These are phyloP conservation scores for Pythium myriotylum DNA, from an alignment of 352 stramenopile species.

Conservation along the genomic window DNA sequence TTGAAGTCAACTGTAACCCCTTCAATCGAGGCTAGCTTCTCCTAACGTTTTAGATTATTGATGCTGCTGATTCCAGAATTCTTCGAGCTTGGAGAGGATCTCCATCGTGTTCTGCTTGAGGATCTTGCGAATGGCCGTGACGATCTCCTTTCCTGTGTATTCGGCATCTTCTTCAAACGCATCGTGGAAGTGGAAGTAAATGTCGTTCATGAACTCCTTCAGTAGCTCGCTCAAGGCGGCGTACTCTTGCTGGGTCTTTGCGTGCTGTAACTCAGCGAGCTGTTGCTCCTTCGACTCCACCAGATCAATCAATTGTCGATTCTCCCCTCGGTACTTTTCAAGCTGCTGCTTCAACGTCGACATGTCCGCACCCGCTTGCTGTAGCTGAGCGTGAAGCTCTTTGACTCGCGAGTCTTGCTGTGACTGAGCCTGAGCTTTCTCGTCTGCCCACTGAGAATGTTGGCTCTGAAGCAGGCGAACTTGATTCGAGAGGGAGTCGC, in stretches of 20 bases:
- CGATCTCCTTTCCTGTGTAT: slow-evolving; percentile 83
- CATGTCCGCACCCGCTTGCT: slow-evolving; percentile 47
- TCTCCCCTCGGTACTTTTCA: slow-evolving; percentile 45
- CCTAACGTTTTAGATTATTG: slow-evolving; percentile 6
- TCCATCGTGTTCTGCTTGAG: slow-evolving; percentile 85
- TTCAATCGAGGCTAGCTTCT: too few species aligned
- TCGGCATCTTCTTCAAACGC: slow-evolving; percentile 83
- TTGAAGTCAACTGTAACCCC: too few species aligned
- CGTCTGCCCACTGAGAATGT: slow-evolving; percentile 60
- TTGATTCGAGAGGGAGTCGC: slow-evolving; percentile 48
- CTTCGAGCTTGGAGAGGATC: slow-evolving; percentile 71
- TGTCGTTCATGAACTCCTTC: slow-evolving; percentile 89
- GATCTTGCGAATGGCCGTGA: slow-evolving; percentile 82
- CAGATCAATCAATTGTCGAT: slow-evolving; percentile 51
- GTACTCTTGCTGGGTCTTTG: slow-evolving; percentile 57
- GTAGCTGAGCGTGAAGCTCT: slow-evolving; percentile 52
- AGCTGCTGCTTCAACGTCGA: slow-evolving; percentile 46
- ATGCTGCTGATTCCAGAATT: slow-evolving; percentile 67
- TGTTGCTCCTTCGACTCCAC: slow-evolving; percentile 51
- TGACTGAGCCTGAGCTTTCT: slow-evolving; percentile 47
- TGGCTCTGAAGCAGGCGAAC: slow-evolving; percentile 54
- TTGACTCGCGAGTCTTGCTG: slow-evolving; percentile 50
- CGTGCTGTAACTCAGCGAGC: slow-evolving; percentile 44
- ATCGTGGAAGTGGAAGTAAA: slow-evolving; percentile 87
- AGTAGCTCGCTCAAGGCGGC: slow-evolving; percentile 65